Conservation (phyloP, 75 land plant genomes). For the Pinus albicaulis region DNA sequence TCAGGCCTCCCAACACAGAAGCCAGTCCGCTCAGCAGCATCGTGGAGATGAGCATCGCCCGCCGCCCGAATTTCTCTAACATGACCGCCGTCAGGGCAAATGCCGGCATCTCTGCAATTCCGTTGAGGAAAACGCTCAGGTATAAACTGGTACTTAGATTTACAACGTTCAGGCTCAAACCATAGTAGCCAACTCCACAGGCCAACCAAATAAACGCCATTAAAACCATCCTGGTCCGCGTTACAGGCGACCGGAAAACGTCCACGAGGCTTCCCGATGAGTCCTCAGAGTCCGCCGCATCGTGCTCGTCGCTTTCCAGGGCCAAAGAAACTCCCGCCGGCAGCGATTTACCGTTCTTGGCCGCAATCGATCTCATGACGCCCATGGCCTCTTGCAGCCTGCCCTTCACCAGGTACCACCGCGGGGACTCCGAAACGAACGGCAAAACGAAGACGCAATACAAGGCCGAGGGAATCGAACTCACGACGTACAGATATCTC, state of each 20-base stretch:
- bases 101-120: slow-evolving; percentile 45
- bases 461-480: slow-evolving; percentile 27
- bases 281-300: background rate
- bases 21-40: slow-evolving; percentile 61
- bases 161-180: slow-evolving; percentile 40
- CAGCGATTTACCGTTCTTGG: slow-evolving; percentile 23
- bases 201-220: slow-evolving; percentile 34
- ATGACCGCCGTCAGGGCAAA: slow-evolving; percentile 25
- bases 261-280: background rate
- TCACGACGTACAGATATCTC: slow-evolving; percentile 31
- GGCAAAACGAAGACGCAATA: slow-evolving; percentile 31
- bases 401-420: slow-evolving; percentile 38
- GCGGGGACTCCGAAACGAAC: slow-evolving; percentile 41
- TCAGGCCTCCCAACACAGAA: slow-evolving; percentile 50
- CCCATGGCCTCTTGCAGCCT: slow-evolving; percentile 26
- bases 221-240: slow-evolving; percentile 14
- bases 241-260: slow-evolving; percentile 29
- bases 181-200: slow-evolving; percentile 43
- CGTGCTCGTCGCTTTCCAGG: slow-evolving; percentile 41
- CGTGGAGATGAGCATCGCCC: slow-evolving; percentile 38
- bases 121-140: slow-evolving; percentile 37
- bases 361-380: slow-evolving; percentile 28
- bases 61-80: slow-evolving; percentile 19
- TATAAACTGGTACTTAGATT: slow-evolving; percentile 30
- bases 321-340: slow-evolving; percentile 15